These are phyloP conservation scores for Pseudocercospora eumusae DNA, from an alignment of 2,329 filamentous ascomycete species.

Conservation along the genomic window DNA sequence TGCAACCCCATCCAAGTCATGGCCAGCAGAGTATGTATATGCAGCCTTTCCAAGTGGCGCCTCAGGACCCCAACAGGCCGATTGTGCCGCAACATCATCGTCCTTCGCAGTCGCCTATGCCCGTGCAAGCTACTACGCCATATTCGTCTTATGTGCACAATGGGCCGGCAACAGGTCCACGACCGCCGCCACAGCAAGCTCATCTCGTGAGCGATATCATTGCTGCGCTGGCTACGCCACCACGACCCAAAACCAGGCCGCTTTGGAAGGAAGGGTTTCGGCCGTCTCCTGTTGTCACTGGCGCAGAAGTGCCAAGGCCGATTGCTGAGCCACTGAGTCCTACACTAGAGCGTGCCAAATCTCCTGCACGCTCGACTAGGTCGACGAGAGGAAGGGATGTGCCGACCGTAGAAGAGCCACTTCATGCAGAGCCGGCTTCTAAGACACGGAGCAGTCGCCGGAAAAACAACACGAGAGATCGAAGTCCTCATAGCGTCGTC, in stretches of 20 bases:
- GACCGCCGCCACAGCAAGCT: conserved; percentile 24
- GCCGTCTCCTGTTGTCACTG: conserved; percentile 27
- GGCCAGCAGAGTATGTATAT: conserved; percentile 44
- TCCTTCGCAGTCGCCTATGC: conserved; percentile 23
- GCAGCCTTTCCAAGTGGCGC: conserved; percentile 51
- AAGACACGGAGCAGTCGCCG: conserved; percentile 22
- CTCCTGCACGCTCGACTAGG: conserved; percentile 20
- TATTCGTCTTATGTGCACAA: conserved; percentile 24
- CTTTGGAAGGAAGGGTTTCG: conserved; percentile 38
- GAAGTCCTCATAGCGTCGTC: conserved; percentile 44
- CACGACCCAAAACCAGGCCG: conserved; percentile 23
- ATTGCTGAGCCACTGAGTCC: conserved; percentile 41
- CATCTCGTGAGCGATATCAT: conserved; percentile 32
- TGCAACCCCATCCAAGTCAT: conserved; percentile 20
- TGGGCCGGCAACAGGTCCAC: conserved; percentile 33
- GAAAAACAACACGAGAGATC: conserved; percentile 24
- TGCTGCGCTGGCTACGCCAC: conserved; percentile 35
- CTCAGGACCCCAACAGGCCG: conserved; percentile 44
- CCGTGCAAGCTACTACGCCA: conserved; percentile 16
- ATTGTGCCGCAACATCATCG: conserved; percentile 27
- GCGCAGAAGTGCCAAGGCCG: conserved; percentile 32
- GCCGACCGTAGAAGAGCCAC: conserved; percentile 22
- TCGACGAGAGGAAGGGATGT: conserved; percentile 20
- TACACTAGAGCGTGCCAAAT: conserved; percentile 32
- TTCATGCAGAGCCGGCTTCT: conserved; percentile 17